These are phyloP conservation scores for Gardenia jasminoides DNA, from an alignment of 257 asterid species.

Conservation along the genomic window DNA sequence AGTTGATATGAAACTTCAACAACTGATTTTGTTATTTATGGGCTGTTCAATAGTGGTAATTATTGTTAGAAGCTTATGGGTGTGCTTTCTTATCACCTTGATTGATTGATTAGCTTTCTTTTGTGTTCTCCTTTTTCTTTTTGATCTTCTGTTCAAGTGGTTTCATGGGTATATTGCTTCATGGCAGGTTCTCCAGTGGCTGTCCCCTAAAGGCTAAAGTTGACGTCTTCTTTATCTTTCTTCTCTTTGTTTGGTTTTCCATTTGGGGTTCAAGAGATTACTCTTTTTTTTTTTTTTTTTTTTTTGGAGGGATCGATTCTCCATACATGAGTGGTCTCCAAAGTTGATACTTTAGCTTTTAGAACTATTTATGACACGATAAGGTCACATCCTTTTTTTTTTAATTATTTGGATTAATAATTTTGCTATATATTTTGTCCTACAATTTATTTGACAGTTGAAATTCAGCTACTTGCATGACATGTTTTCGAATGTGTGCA, in stretches of 20 bases:
- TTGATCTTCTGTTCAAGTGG: background rate
- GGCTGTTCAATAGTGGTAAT: background rate
- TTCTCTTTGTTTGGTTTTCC: background rate
- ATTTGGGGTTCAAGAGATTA: background rate
- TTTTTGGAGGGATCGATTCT: no score
- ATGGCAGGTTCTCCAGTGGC: background rate
- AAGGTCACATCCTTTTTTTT: no score
- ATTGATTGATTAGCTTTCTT: background rate
- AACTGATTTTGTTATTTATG: background rate
- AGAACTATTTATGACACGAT: no score
- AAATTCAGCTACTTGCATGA: no score
- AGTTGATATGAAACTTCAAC: background rate
- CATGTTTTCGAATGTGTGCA: no score
- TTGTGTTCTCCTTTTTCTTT: background rate
- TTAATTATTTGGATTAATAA: no score
- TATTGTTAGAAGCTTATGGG: background rate
- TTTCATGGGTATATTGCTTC: background rate
- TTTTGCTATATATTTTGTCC: no score
- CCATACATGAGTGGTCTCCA: no score
- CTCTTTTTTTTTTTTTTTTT: no score
- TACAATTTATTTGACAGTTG: no score
- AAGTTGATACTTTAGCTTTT: no score
- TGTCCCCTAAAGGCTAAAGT: background rate
- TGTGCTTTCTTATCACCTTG: background rate
- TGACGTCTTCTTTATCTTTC: no score